phyloP scores from a whole-genome alignment of 352 stramenopile genomes.

The Globisporangium megalacanthum region DNA sequence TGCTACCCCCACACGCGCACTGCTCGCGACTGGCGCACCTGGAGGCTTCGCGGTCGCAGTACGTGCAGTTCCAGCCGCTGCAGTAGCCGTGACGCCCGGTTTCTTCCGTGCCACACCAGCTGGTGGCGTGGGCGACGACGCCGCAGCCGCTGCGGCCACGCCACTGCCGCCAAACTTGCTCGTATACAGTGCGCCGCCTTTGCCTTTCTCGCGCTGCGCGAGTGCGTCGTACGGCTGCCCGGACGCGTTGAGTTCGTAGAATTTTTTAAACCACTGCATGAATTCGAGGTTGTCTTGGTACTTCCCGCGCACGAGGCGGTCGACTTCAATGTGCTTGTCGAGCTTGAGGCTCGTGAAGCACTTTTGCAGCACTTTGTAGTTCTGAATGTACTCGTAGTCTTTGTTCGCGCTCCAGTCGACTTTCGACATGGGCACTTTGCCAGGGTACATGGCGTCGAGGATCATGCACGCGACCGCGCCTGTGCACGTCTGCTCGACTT shows the following conservation, averaged over 20 bases:
- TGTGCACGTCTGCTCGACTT: slow-evolving; percentile 97
- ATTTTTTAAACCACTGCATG: slow-evolving; percentile 98
- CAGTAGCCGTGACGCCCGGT: slow-evolving; percentile 10
- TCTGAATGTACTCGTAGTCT: slow-evolving; percentile 98
- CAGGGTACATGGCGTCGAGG: slow-evolving; percentile 92
- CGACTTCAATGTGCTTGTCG: slow-evolving; percentile 96
- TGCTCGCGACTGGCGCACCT: slow-evolving; percentile 27
- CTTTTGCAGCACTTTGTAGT: slow-evolving; percentile 99
- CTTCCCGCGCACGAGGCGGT: slow-evolving; percentile 97
- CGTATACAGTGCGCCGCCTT: slow-evolving; percentile 86
- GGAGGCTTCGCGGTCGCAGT: slow-evolving; percentile 34
- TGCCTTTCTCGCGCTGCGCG: slow-evolving; percentile 90
- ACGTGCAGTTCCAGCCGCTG: slow-evolving; percentile 18
- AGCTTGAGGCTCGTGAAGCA: slow-evolving; percentile 96
- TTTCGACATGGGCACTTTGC: slow-evolving; percentile 94
- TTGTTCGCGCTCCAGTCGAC: slow-evolving; percentile 97
- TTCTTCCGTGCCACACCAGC: slow-evolving; percentile 37
- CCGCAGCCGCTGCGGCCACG: slow-evolving; percentile 14
- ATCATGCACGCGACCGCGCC: slow-evolving; percentile 98
- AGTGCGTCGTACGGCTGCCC: slow-evolving; percentile 92
- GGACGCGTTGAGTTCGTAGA: slow-evolving; percentile 88
- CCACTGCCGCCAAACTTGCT: slow-evolving; percentile 49
- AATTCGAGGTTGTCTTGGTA: slow-evolving; percentile 99
- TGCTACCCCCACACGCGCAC: slow-evolving; percentile 15
- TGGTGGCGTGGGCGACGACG: slow-evolving; percentile 17